Evolutionary conservation across 2,329 filamentous ascomycete genomes (phyloP).

Genomic region (Trichoderma citrinoviride): DNA sequence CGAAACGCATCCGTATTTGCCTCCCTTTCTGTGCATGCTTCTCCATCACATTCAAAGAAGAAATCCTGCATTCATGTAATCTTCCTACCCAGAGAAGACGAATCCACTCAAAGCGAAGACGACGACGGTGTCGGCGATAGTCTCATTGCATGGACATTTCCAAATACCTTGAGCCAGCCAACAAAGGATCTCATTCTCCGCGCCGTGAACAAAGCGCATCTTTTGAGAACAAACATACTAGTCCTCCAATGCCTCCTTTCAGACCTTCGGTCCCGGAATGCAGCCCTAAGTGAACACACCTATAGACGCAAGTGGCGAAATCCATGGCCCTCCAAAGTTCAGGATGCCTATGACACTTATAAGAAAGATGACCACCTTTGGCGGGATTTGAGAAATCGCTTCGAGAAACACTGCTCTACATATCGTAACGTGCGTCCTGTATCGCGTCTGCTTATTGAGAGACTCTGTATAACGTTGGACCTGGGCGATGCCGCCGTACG

Average conservation of each 20-base stretch:
- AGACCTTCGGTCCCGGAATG: background rate
- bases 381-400: background rate
- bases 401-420: background rate
- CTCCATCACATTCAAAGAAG: background rate
- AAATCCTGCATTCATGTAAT: background rate
- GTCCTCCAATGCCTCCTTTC: background rate
- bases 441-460: background rate
- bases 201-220: background rate
- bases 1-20: background rate
- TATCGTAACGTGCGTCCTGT: background rate
- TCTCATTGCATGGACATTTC: background rate
- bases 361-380: background rate
- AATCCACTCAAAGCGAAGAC: background rate
- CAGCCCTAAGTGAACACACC: background rate
- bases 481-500: background rate
- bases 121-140: background rate
- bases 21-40: background rate
- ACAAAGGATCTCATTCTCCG: background rate
- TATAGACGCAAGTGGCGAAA: background rate
- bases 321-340: background rate
- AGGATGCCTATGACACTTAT: background rate
- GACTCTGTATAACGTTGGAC: background rate
- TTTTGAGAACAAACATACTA: background rate
- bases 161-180: background rate
- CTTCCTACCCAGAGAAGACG: background rate